Evolutionary conservation across 805 yeast genomes (phyloP), one percentile per base, ranked within the genome.

Genomic region (Candida orba): DNA sequence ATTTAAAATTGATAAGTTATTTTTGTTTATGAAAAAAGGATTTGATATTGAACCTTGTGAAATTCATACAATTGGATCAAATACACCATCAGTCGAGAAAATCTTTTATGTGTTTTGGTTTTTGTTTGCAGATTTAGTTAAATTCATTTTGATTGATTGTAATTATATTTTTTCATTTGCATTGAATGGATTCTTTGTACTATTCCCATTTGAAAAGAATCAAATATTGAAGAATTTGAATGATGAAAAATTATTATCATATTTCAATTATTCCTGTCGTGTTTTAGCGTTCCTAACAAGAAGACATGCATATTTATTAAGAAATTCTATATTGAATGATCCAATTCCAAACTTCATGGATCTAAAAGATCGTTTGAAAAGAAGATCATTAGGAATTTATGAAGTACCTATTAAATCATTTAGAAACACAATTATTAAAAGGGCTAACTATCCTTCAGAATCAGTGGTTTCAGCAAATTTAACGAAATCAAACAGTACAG

Each of bases 121-220:
- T 22, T 39, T 50, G 3, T 25, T 56, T 8, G 34, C 45, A 4
- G 48, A 43, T 18, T 15, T 53, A 1, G 9, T 57, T 30, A 58
- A 52, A 15, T 47, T 48, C 1, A 32, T 49, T 8, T 36, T 56
- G n/a, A 35, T 37, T 10, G 52, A 49, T 13, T 36, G 41, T 12
- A 39, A 54, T 5, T 56, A 54, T 25, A 38, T 56, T 37, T 54
- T 57, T 32, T 43, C 56, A 1, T 53, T 41, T 23, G 36, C 47
- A 20, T 47, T 56, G 34, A 47, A 51, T 37, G 62, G 62, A 2
- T 53, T 42, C 33, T 44, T 45, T 25, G 37, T 35, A 2, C n/a
- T 50, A 10, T 51, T 41, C 33, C 43, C 50, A 6, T 41, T 52
- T 35, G 47, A 48, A 10, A 42, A 39, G 15, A 42, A 41, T 1